These are phyloP conservation scores for Blastobotrys mokoenaii DNA, from an alignment of 805 yeast species.

Conservation along the genomic window DNA sequence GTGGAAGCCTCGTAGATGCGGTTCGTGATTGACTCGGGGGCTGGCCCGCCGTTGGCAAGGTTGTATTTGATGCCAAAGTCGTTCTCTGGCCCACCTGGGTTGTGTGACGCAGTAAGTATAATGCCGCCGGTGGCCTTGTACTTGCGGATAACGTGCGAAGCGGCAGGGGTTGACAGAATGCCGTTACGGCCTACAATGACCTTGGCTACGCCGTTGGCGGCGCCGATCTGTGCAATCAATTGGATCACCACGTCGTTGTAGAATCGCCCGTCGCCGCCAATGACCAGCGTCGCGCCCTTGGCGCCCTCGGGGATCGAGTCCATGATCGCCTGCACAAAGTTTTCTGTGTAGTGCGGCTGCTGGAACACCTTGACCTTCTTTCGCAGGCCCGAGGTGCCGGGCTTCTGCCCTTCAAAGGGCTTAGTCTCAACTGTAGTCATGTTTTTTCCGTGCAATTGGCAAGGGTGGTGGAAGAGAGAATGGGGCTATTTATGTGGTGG, in stretches of 20 bases:
- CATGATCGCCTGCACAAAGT: constrained; percentile 81
- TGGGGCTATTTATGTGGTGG: background rate
- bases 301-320: constrained; percentile 88
- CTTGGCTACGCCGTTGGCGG: constrained; percentile 85
- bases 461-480: background rate
- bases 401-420: constrained; percentile 85
- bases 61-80: constrained; percentile 96
- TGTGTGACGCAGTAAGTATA: constrained; percentile 91
- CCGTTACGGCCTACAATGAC: constrained; percentile 84
- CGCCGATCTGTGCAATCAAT: constrained; percentile 71
- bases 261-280: constrained; percentile 96
- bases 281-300: constrained; percentile 63
- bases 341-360: constrained; percentile 76
- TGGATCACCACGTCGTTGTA: constrained; percentile 78
- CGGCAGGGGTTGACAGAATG: constrained; percentile 89
- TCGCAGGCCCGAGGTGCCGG: constrained; percentile 95
- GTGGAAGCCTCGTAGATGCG: constrained; percentile 68
- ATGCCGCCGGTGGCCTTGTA: constrained; percentile 78
- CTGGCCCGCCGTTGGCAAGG: constrained; percentile 94
- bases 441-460: background rate
- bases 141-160: constrained; percentile 84
- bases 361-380: constrained; percentile 84
- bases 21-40: constrained; percentile 91
- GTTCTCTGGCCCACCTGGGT: constrained; percentile 91
- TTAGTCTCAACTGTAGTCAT: constrained; percentile 45